Percentiles rank a stretch among this genome's conserved stretches.
Conservation (phyloP, 2,329 filamentous ascomycete genomes). For the Penicillium sp. region DNA sequence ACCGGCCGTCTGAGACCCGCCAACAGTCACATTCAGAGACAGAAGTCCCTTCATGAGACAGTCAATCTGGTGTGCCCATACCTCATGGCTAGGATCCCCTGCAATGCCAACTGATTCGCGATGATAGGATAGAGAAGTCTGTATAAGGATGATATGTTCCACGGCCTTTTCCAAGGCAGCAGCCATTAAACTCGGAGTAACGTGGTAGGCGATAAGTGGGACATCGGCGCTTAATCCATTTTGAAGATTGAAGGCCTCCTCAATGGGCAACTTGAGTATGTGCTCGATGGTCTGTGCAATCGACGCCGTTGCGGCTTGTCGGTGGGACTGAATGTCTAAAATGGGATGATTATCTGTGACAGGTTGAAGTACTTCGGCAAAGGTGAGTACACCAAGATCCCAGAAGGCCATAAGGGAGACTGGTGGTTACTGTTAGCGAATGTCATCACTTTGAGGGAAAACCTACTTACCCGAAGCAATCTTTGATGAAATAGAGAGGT, state of each 20-base stretch:
- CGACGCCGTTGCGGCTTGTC: conserved; percentile 5
- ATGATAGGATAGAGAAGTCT: neutral
- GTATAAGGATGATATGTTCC: conserved; percentile 6
- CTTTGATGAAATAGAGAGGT: conserved; percentile 13
- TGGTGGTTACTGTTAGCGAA: neutral
- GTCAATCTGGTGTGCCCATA: conserved; percentile 14
- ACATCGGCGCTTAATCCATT: conserved; percentile 19
- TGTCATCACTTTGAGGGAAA: neutral
- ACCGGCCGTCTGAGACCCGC: conserved; percentile 16
- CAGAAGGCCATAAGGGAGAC: conserved; percentile 20
- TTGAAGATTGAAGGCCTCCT: conserved; percentile 18
- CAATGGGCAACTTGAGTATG: conserved; percentile 9
- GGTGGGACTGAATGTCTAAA: conserved; percentile 2
- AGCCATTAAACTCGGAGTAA: conserved; percentile 18
- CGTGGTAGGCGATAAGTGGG: conserved; percentile 20
- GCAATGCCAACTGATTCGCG: neutral
- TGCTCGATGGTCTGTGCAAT: conserved; percentile 11
- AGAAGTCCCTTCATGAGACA: conserved; percentile 20
- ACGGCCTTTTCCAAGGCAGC: conserved; percentile 16
- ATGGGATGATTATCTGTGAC: neutral
- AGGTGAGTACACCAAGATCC: conserved; percentile 18
- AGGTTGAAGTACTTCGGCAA: conserved; percentile 11
- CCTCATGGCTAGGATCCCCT: neutral
- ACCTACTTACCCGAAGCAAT: conserved; percentile 13
- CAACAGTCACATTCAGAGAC: conserved; percentile 21